Evolutionary conservation across 1,284 basidiomycete species (phyloP), one percentile per base, ranked within the genome.

Genomic region (Irpex lacteus): DNA sequence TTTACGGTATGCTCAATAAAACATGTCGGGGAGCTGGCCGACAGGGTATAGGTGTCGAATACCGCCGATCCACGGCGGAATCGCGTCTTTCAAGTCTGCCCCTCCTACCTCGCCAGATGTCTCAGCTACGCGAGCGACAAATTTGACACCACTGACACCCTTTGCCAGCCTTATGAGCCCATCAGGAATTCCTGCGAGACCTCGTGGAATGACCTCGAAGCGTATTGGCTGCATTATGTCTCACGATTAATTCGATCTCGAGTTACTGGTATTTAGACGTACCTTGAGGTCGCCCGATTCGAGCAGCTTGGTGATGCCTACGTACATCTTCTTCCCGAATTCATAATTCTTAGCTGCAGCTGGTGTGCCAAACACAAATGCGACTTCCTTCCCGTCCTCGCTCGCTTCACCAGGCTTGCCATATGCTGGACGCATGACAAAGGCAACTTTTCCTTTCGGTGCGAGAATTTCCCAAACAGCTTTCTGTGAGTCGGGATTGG

Each of bases 61-160:
- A 19, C 13, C 13, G 26, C 11, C 15, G 7, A 34, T 9, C 6
- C 9, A 6, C 11, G 18, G 54, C 9, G 54, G 54, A 26, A 56
- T 32, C 2, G 21, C 21, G 11, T 56, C 34, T 8, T 36, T 36
- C 13, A 37, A 56, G 19, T 26, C 34, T 13, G 9, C 11, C 11
- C 21, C 54, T 11, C 54, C 54, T 11, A 56, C 34, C 19, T 56
- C 26, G 21, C 54, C 73, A 3, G 62, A 60, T 1, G 74, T 75
- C 65, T 75, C 73, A 26, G 69, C 69, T 11, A 74, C 74, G 21
- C 62, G 70, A 0, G 67, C 73, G 47, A 75, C 70, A 1, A 76
- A 67, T 64, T 77, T 77, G 40, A 59, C 57, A 0, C 68, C 75
- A 55, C 71, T 73, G 36, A 77, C 73, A 32, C 67, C 66, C 18